Base-by-base conservation (phyloP, 352 stramenopile species). In the Phytophthora hibernalis region DNA sequence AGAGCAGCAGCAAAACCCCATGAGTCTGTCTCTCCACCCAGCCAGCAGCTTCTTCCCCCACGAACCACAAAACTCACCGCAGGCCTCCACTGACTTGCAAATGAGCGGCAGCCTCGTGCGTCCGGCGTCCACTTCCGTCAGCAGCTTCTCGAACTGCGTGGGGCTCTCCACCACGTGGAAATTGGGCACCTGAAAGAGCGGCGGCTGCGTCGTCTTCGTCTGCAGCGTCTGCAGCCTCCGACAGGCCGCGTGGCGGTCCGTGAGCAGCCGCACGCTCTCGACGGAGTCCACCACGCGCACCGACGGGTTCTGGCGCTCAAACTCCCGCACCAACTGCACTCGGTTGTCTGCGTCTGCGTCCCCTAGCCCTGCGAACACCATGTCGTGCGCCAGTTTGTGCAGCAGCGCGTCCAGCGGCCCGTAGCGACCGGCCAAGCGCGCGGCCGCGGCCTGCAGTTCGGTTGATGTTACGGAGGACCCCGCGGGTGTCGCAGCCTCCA, bases 321-420 rank as follows among this genome's bases (percentile, higher is more conserved):
- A 90, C 15, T 81, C 70, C 44, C 80, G 68, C 72, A 95, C 81
- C 40, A 93, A 35, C 31, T 68, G 38, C 54, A 93, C 74, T 6
- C 85, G 80, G 37, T 61, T 66, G 10, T 57, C 61, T 3, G 87
- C 85, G 0, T 63, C 52, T 0, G 47, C 48, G 57, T 95, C 82
- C 5, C 83, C 85, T 28, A 90, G 68, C 6, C 56, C 68, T 15
- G 75, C 73, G 52, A 92, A 95, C 38, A 95, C 84, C 85, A 95
- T 92, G 35, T 95, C 87, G 58, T 95, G 87, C 40, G 85, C 85
- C 45, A 95, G 62, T 56, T 95, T 95, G 75, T 95, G 87, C 55
- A 95, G 75, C 54, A 95, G 35, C 20, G 72, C 87, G 69, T 92
- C 80, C 45, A 93, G 54, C 5, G 43, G 68, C 15, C 83, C 82